Evolutionary conservation across 352 stramenopile species (phyloP).

Genomic region (Stramenopiles sp.): DNA sequence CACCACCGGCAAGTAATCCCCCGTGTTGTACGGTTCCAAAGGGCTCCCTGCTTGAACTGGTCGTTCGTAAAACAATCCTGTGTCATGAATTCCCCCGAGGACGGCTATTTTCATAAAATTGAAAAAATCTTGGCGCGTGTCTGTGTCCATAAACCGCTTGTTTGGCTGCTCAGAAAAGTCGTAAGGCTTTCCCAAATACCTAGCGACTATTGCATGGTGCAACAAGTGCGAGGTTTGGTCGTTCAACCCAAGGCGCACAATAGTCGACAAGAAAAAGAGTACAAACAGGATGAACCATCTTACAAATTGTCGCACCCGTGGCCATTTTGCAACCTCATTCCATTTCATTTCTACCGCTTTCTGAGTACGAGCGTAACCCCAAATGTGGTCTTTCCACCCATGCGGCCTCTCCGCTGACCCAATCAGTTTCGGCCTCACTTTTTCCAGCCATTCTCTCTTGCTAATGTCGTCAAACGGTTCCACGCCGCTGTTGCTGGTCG

Average conservation of each 20-base stretch:
- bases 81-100: not conserved
- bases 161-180: conserved; percentile 2
- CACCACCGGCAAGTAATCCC: not conserved
- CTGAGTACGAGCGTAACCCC: not conserved
- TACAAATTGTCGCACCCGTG: conserved; percentile 4
- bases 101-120: not conserved
- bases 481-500: not conserved
- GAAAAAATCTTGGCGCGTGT: not conserved
- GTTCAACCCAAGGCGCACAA: not conserved
- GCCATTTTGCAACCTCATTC: conserved; percentile 7
- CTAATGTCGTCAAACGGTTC: conserved; percentile 1
- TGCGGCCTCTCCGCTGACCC: not conserved
- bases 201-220: conserved; percentile 4
- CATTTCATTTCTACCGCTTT: conserved; percentile 9
- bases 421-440: conserved; percentile 5
- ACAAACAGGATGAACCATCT: not conserved
- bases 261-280: conserved; percentile 1
- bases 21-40: not conserved
- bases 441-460: conserved; percentile 6
- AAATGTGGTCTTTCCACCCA: conserved; percentile 2
- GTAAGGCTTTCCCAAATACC: conserved; percentile 4
- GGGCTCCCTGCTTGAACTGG: not conserved
- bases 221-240: not conserved
- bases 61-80: not conserved
- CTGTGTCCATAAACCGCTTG: not conserved